A percentile compares a stretch with the other conserved stretches of the same genome.
Conservation (phyloP, 2,329 filamentous ascomycete species). For the Mollisiaceae sp. region DNA sequence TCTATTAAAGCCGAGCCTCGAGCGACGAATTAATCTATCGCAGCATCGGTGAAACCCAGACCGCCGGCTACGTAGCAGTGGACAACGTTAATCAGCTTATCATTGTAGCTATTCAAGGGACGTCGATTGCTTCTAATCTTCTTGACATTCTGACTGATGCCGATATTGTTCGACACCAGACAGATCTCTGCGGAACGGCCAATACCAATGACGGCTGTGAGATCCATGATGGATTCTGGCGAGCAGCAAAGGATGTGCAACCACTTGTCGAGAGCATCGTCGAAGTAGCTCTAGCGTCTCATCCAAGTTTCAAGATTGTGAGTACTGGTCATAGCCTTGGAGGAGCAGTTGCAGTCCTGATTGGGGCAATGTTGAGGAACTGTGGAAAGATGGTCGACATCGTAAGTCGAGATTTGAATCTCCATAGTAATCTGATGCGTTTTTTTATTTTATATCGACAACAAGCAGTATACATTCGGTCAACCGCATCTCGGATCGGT, state of each 20-base stretch:
- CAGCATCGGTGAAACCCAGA: background rate
- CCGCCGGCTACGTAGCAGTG: background rate
- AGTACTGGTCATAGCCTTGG: conserved; percentile 43
- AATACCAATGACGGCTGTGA: conserved; percentile 10
- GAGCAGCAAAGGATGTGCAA: conserved; percentile 29
- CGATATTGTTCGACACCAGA: background rate
- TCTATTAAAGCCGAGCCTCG: background rate
- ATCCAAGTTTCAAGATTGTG: conserved; percentile 37
- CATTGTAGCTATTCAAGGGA: conserved; percentile 20
- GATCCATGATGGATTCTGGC: conserved; percentile 37
- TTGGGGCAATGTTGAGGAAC: conserved; percentile 34
- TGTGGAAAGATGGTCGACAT: conserved; percentile 32
- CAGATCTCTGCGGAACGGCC: background rate
- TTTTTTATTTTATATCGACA: background rate
- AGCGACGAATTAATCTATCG: background rate
- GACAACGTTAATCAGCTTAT: background rate
- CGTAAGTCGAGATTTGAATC: conserved; percentile 15
- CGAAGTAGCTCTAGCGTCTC: background rate
- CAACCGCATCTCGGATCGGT: conserved; percentile 41
- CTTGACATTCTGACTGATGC: background rate
- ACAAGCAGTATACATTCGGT: conserved; percentile 39
- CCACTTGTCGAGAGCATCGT: conserved; percentile 20
- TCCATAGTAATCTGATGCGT: background rate
- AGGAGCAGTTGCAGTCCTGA: conserved; percentile 40
- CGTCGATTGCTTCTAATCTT: background rate